phyloP scores from a whole-genome alignment of 257 asterid genomes.

The Ehretia macrophylla region DNA sequence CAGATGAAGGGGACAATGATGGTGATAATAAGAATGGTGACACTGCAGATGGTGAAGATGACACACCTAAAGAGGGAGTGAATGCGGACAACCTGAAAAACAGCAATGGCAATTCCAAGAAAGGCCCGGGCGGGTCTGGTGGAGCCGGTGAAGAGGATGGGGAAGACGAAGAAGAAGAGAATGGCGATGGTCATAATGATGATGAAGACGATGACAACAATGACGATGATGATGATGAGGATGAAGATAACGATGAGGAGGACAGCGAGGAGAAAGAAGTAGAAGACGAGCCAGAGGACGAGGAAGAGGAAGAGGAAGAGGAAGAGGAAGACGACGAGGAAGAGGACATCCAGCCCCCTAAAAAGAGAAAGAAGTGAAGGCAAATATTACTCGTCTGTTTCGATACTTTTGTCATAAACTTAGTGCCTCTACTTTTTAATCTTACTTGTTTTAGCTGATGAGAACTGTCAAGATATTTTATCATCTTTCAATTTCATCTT shows the following conservation, averaged over 20 bases:
- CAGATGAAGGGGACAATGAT: constrained; percentile 22
- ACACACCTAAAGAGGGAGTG: constrained; percentile 37
- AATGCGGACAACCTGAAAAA: constrained; percentile 30
- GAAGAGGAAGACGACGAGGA: constrained; percentile 55
- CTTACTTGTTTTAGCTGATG: constrained; percentile 1
- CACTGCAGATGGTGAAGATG: constrained; percentile 31
- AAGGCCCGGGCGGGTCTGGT: constrained; percentile 20
- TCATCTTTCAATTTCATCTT: neutral
- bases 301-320: constrained; percentile 28
- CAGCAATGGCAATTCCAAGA: constrained; percentile 39
- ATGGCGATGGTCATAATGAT: constrained; percentile 12
- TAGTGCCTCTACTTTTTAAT: constrained; percentile 19
- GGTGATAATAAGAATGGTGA: constrained; percentile 29
- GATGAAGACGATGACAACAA: constrained; percentile 22
- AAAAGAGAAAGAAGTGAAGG: constrained; percentile 76
- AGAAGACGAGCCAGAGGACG: no score
- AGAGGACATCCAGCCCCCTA: constrained; percentile 71
- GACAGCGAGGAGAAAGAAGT: constrained; percentile 35
- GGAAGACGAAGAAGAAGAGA: constrained; percentile 29
- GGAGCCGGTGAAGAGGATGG: constrained; percentile 25
- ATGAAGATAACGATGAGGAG: constrained; percentile 19
- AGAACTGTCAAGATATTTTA: neutral
- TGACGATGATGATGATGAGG: constrained; percentile 18
- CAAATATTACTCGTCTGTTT: neutral
- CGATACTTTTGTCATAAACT: neutral